These are phyloP conservation scores for Claviceps quebecensis DNA, from an alignment of 2,329 filamentous ascomycete species.

Conservation along the genomic window DNA sequence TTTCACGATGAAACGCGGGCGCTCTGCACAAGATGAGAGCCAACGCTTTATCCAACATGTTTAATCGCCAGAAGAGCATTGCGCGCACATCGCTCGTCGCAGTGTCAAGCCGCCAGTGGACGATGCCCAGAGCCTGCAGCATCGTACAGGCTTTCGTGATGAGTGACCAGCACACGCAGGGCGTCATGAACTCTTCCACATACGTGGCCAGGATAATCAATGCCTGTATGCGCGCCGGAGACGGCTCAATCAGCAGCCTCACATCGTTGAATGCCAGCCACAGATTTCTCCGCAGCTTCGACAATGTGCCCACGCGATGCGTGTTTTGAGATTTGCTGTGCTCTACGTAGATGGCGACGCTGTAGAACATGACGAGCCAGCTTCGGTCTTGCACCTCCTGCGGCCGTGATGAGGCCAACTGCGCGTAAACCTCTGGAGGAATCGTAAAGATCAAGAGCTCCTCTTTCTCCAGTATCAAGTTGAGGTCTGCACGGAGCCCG, in stretches of 20 bases:
- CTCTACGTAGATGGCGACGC: not conserved
- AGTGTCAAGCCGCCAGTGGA: conserved; percentile 1
- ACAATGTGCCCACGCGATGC: not conserved
- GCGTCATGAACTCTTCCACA: conserved; percentile 4
- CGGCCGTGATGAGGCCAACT: not conserved
- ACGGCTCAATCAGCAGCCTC: conserved; percentile 2
- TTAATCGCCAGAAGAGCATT: conserved; percentile 2
- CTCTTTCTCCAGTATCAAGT: not conserved
- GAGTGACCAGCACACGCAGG: conserved; percentile 2
- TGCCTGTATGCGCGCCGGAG: not conserved
- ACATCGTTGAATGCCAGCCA: conserved; percentile 4
- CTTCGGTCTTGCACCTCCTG: conserved; percentile 1
- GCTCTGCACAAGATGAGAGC: conserved; percentile 1
- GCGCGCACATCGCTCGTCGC: not conserved
- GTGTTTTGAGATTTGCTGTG: not conserved
- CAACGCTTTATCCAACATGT: conserved; percentile 1
- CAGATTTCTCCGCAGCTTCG: conserved; percentile 1
- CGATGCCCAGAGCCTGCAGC: conserved; percentile 2
- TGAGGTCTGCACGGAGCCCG: not conserved
- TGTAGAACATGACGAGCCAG: conserved; percentile 5
- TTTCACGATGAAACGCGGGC: not conserved
- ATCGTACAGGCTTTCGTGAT: conserved; percentile 1
- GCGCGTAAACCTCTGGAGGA: not conserved
- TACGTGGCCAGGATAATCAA: conserved; percentile 1
- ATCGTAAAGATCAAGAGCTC: not conserved